Conservation (phyloP, 2,329 filamentous ascomycete species). For the Xylariaceae sp. region DNA sequence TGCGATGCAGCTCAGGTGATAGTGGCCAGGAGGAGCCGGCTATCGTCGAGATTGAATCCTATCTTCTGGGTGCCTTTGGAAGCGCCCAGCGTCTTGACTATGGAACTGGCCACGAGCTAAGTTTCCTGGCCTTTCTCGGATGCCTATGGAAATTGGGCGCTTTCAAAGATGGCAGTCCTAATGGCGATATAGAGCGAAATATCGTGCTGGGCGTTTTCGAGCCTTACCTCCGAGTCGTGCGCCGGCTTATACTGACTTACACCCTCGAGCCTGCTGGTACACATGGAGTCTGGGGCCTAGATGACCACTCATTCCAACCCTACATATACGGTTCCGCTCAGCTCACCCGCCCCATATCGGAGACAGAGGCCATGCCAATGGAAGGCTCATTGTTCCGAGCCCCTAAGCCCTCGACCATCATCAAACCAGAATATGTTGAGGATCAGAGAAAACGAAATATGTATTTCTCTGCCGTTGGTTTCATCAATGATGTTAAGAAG, state of each 20-base stretch:
- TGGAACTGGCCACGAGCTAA: conserved; percentile 92
- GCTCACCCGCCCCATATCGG: conserved; percentile 67
- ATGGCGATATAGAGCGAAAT: conserved; percentile 62
- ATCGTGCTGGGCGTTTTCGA: conserved; percentile 81
- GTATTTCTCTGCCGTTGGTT: conserved; percentile 93
- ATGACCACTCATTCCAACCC: conserved; percentile 89
- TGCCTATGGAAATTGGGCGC: conserved; percentile 85
- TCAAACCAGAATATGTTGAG: conserved; percentile 59
- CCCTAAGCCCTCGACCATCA: conserved; percentile 66
- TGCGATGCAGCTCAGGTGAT: conserved; percentile 24
- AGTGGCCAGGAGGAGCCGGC: conserved; percentile 39
- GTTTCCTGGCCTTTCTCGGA: conserved; percentile 86
- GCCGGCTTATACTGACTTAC: conserved; percentile 81
- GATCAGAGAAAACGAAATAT: conserved; percentile 64
- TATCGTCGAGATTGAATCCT: conserved; percentile 65
- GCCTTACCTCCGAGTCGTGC: conserved; percentile 67
- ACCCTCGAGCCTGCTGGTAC: conserved; percentile 92
- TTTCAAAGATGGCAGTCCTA: conserved; percentile 55
- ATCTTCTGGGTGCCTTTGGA: conserved; percentile 81
- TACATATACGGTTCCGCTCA: conserved; percentile 97
- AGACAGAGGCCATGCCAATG: conserved; percentile 59
- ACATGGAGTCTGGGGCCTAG: conserved; percentile 97
- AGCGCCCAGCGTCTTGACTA: conserved; percentile 89
- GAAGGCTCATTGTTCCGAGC: conserved; percentile 72
- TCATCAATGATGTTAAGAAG: conserved; percentile 95